Base-by-base conservation (phyloP, 1,284 basidiomycete species). In the Sporisorium exsertum region DNA sequence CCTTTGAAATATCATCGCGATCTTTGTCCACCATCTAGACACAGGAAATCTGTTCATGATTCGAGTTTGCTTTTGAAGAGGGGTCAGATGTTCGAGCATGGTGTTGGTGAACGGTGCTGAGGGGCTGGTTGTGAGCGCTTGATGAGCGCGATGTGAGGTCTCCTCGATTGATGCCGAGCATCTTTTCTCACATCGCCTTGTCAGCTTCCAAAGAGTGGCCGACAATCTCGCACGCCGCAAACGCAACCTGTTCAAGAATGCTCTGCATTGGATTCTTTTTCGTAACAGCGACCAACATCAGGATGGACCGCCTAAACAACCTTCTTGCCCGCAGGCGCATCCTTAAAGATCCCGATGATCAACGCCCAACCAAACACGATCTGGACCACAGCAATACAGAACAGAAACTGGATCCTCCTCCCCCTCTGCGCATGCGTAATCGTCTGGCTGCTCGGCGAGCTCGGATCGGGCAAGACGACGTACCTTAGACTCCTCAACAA, bases 321-420 rank as follows among this genome's bases (percentile, higher is more conserved):
- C 57, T 40, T 50, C 37, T 50, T 56, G 10, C 12, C 4, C 42
- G 24, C 61, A 1, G 56, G 40, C 3, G 58, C 46, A 8, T 66
- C 64, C 32, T 73, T 59, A 50, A 77, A 82, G 37, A 84, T 81
- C 24, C 82, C 82, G 27, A 81, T 64, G 50, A 83, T 78, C 35
- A 84, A 60, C 1, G 81, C 70, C 81, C 80, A 84, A 13, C 81
- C 78, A 51, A 82, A 79, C 13, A 81, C 81, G 7, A 94, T 88
- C 87, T 98, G 95, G 24, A 89, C 87, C 52, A 93, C 89, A 3
- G 89, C 89, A 58, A 90, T 87, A 20, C 88, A 84, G 84, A 98
- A 94, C 67, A 98, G 87, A 87, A 95, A 90, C 58, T 93, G 91
- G 72, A 97, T 92, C 37, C 95, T 89, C 43, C 92, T 88, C 18